Conservation (phyloP, 306 rosid genomes). For the Hippophae gyantsensis region DNA sequence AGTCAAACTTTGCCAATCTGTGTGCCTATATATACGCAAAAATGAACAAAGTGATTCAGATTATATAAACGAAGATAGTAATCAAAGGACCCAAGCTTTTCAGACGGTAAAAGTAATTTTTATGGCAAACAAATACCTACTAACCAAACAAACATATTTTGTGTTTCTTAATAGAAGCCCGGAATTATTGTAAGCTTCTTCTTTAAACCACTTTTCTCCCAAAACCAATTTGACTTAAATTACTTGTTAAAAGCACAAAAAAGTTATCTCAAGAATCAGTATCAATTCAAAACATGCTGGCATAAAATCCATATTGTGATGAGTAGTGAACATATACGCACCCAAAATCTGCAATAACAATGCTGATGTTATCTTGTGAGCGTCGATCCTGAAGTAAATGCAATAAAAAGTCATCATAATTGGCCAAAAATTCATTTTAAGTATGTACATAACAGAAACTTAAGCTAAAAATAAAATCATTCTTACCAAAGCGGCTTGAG, state of each 20-base stretch:
- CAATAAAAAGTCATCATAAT: conserved; percentile 8
- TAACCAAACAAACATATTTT: too few relatives aligned
- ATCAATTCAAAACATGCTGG: not conserved
- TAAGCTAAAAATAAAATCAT: not conserved
- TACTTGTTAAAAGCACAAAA: too few relatives aligned
- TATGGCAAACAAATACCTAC: too few relatives aligned
- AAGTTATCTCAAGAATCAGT: not conserved
- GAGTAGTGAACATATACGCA: conserved; percentile 18
- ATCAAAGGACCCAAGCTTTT: not conserved
- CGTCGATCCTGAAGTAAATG: conserved; percentile 45
- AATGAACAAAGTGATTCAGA: conserved; percentile 3
- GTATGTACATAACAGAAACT: conserved; percentile 4
- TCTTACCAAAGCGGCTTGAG: conserved; percentile 71
- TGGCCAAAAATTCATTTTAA: not conserved
- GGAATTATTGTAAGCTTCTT: too few relatives aligned
- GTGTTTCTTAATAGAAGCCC: too few relatives aligned
- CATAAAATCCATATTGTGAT: not conserved
- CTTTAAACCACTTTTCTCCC: too few relatives aligned
- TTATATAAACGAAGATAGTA: not conserved
- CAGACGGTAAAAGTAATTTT: too few relatives aligned
- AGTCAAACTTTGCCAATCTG: conserved; percentile 56
- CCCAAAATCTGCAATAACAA: conserved; percentile 90
- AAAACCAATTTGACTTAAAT: too few relatives aligned
- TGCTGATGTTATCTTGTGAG: conserved; percentile 92
- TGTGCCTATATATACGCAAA: conserved; percentile 33